phyloP scores from a whole-genome alignment of 2,329 filamentous ascomycete species.

The Colletotrichum trifolii region DNA sequence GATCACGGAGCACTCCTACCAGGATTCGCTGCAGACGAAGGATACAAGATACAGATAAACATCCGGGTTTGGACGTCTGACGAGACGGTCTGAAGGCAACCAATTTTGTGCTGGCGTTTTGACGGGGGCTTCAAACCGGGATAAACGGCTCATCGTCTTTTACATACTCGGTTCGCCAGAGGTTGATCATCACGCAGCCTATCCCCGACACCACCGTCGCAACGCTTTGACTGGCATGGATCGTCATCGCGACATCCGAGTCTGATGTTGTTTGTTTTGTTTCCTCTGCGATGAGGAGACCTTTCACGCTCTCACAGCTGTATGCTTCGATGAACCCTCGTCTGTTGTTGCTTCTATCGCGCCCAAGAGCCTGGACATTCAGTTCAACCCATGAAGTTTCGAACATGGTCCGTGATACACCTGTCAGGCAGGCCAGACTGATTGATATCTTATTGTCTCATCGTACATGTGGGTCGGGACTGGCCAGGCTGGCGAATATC shows the following conservation, averaged over 20 bases:
- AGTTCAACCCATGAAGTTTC: conserved; percentile 6
- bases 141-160: background rate
- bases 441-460: conserved; percentile 18
- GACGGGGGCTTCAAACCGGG: conserved; percentile 26
- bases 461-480: conserved; percentile 3
- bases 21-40: too few species aligned
- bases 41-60: too few species aligned
- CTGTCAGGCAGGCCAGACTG: background rate
- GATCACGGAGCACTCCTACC: background rate
- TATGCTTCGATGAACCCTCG: background rate
- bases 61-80: background rate
- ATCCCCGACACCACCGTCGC: background rate
- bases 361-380: conserved; percentile 8
- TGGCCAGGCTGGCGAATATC: background rate
- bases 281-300: conserved; percentile 5
- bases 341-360: background rate
- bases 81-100: conserved; percentile 14
- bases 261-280: conserved; percentile 19
- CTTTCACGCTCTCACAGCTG: conserved; percentile 2
- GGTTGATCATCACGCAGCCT: background rate
- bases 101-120: conserved; percentile 3
- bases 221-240: conserved; percentile 6
- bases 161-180: conserved; percentile 7
- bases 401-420: conserved; percentile 19
- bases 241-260: background rate